Conservation (phyloP, 2,329 filamentous ascomycete species). For the Phaeosphaeriaceae sp. region DNA sequence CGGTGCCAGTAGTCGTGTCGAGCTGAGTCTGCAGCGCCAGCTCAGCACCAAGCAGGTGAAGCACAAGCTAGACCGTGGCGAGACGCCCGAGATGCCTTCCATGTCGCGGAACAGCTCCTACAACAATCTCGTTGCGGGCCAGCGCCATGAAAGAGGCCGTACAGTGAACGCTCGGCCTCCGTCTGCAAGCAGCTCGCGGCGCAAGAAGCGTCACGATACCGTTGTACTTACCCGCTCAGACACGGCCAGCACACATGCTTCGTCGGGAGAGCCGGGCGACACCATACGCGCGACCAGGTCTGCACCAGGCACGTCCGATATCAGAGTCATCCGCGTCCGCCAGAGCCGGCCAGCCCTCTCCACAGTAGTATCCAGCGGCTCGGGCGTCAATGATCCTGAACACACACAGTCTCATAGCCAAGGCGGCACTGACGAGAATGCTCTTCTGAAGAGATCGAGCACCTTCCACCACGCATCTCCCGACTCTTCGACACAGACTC, state of each 20-base stretch:
- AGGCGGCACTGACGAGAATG: conserved; percentile 25
- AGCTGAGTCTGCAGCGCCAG: conserved; percentile 47
- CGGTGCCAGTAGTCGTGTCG: conserved; percentile 49
- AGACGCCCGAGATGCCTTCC: conserved; percentile 44
- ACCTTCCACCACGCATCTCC: conserved; percentile 22
- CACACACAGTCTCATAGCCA: conserved; percentile 4
- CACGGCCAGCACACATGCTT: conserved; percentile 27
- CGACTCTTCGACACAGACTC: conserved; percentile 32
- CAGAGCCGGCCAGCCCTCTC: conserved; percentile 41
- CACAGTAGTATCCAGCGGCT: conserved; percentile 43
- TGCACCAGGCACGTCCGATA: conserved; percentile 19
- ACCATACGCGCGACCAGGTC: conserved; percentile 24
- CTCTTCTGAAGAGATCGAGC: conserved; percentile 15
- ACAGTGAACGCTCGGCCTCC: conserved; percentile 36
- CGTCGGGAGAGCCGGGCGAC: conserved; percentile 33
- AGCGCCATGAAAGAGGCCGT: conserved; percentile 41
- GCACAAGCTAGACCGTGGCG: conserved; percentile 43
- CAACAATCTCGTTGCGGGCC: conserved; percentile 28
- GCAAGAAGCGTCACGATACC: conserved; percentile 39
- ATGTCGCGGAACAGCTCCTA: conserved; percentile 48
- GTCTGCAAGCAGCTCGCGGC: conserved; percentile 37
- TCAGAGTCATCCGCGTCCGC: conserved; percentile 33
- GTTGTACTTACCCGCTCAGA: conserved; percentile 31
- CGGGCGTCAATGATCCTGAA: conserved; percentile 16
- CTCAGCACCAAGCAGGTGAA: conserved; percentile 48